Base-by-base conservation (phyloP, 2,329 filamentous ascomycete species). In the Clonostachys sp. region DNA sequence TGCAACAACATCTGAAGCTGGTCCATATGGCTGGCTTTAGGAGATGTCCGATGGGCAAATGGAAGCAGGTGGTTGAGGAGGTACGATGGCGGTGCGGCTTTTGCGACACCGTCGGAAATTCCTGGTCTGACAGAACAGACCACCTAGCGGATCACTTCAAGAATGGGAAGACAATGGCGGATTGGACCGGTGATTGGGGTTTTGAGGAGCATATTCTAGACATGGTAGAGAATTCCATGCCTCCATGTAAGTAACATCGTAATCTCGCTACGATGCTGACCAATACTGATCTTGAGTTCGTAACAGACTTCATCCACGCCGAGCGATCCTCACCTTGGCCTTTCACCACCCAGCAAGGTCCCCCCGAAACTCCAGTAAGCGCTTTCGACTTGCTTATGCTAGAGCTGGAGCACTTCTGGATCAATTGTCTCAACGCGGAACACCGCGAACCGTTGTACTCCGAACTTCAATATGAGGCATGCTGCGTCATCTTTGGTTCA, bases 381-480 rank as follows among this genome's bases (percentile, higher is more conserved):
- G 77, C 78, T 14, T 84, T 82, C 58, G 81, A 84, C 53, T 65
- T 83, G 24, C 67, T 85, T 55, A 83, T 83, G 55, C 61, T 74
- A 45, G 80, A 83, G 55, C 58, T 84, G 50, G 68, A 73, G 38
- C 73, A 77, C 57, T 84, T 74, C 64, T 64, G 71, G 34, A 57
- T 67, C 42, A 72, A 74, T 49, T 66, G 70, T 45, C 62, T 60
- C 14, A 68, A 77, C 17, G 62, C 70, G 34, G 64, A 65, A 13
- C 68, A 68, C 34, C 56, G 53, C 18, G 40, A 61, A 2, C 73
- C 74, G 3, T 74, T 68, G 5, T 79, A 84, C 49, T 67, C 71
- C 12, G 74, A 81, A 44, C 61, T 84, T 46, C 74, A 77, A 49
- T 57, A 73, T n/a, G 78, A 83, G 59, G 79, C 78, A n/a, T 80